Evolutionary conservation across 2,329 filamentous ascomycete genomes (phyloP).

Genomic region (Rasamsonia emersonii): DNA sequence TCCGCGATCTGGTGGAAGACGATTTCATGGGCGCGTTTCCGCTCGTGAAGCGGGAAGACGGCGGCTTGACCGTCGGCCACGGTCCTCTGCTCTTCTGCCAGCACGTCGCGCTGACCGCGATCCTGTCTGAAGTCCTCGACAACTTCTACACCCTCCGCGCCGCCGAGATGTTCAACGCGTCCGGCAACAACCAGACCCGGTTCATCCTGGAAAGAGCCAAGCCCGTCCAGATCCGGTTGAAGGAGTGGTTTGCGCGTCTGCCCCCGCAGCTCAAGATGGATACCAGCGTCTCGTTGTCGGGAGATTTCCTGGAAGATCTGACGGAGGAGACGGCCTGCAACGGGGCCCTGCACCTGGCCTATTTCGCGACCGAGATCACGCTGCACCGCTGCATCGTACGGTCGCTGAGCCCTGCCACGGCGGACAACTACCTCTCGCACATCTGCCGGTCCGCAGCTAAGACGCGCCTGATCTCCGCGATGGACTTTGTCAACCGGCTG

Average conservation of each 20-base stretch:
- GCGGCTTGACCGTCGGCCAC: conserved; percentile 26
- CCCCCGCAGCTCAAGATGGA: conserved; percentile 44
- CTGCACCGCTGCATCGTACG: conserved; percentile 86
- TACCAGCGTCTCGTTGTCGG: conserved; percentile 2
- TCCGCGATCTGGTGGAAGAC: conserved; percentile 39
- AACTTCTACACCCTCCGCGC: conserved; percentile 45
- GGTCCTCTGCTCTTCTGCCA: conserved; percentile 42
- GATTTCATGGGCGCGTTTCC: conserved; percentile 33
- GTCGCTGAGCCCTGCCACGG: conserved; percentile 51
- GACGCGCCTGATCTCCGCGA: conserved; percentile 84
- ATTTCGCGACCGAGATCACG: conserved; percentile 90
- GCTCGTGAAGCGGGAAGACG: conserved; percentile 19
- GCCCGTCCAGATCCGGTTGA: conserved; percentile 44
- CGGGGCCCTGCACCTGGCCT: conserved; percentile 79
- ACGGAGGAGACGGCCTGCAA: conserved; percentile 33
- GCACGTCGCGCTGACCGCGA: conserved; percentile 44
- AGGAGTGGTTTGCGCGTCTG: conserved; percentile 45
- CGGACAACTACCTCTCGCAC: conserved; percentile 76
- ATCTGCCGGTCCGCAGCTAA: conserved; percentile 93
- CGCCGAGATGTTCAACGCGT: conserved; percentile 34
- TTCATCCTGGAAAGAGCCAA: conserved; percentile 46
- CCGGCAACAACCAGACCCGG: conserved; percentile 38
- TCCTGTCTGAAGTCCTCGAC: conserved; percentile 44
- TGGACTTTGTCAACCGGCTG: conserved; percentile 94
- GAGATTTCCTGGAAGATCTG: conserved; percentile 21